Evolutionary conservation across 1,284 basidiomycete genomes (phyloP), one percentile per base, ranked within the genome.

Genomic region (Rugiboletus extremiorientalis): DNA sequence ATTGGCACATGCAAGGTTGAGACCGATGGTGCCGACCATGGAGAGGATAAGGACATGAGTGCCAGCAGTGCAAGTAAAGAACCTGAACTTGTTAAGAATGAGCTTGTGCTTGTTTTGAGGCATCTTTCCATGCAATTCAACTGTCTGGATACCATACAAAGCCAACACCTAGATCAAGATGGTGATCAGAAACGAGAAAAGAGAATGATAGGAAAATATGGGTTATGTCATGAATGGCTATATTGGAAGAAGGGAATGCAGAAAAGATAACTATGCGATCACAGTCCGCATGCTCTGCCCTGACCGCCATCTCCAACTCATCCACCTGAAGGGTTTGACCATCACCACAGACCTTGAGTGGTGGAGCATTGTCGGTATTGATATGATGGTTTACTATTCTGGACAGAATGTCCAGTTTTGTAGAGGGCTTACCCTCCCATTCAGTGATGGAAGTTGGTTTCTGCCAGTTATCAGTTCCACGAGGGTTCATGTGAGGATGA

Each of bases 1-100:
- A 25, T 69, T 70, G 0, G 63, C 56, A 6, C 52, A 70, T 1
- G 60, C 58, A 0, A 71, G 34, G 23, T 71, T 71, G 0, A 71
- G 38, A 0, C 66, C 52, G 0, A 65, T 42, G 0, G 34, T 25
- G 0, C 65, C 59, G 2, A 70, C 67, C 34, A 43, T 50, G 0
- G 68, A 71, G 0, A 71, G 40, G 1, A 71, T 58, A 0, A 71
- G 50, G 0, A 71, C 59, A 0, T 54, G 42, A 0, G 55, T 6
- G 0, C 60, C 61, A 0, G 2, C 18, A 0, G 60, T n/a, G 0
- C 12, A 9, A 1, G 52, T 60, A 0, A 53, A 63, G 2, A 23
- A 22, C 2, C 50, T 12, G 12, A 65, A 67, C 1, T 56, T 27
- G 0, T 58, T 6, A 1, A 62, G 12, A 15, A 58, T 7, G 0